These are phyloP conservation scores for Turritis glabra DNA, from an alignment of 345 rosid genomes.

Conservation along the genomic window DNA sequence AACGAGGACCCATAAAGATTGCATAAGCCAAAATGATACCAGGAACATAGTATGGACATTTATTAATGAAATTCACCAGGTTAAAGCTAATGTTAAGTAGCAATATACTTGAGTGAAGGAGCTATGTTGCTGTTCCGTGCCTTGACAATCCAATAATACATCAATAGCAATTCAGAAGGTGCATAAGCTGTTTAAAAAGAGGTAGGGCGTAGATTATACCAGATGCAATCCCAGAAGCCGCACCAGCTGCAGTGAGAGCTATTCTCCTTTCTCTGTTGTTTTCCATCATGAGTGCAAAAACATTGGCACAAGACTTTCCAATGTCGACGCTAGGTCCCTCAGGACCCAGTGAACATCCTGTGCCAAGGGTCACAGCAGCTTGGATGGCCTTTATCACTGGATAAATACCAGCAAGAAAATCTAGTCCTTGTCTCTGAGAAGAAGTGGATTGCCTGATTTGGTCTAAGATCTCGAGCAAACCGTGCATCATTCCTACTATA, in stretches of 20 bases:
- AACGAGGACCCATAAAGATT: neutral
- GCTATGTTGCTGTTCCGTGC: neutral
- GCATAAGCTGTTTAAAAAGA: neutral
- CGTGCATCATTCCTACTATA: conserved; percentile 98
- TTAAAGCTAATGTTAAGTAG: neutral
- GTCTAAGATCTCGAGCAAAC: conserved; percentile 82
- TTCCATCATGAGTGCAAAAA: conserved; percentile 92
- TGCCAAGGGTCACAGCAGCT: conserved; percentile 93
- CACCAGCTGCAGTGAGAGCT: conserved; percentile 97
- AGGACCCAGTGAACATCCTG: conserved; percentile 96
- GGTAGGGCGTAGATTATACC: conserved; percentile 43
- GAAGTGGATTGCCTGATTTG: conserved; percentile 79
- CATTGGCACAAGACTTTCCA: conserved; percentile 95
- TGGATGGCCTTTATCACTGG: conserved; percentile 91
- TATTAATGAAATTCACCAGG: neutral
- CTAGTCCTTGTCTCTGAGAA: conserved; percentile 74
- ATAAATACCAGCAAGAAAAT: conserved; percentile 78
- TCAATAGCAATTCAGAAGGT: neutral
- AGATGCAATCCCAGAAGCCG: conserved; percentile 96
- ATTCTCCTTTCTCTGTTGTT: conserved; percentile 93
- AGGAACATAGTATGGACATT: neutral
- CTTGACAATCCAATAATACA: neutral
- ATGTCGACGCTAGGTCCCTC: conserved; percentile 99
- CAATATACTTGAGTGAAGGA: neutral
- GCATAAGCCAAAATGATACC: neutral